Evolutionary conservation across 1,139 yeast genomes (phyloP), one percentile per base, ranked within the genome.

Genomic region (Lodderomyces pseudojiufengensis): DNA sequence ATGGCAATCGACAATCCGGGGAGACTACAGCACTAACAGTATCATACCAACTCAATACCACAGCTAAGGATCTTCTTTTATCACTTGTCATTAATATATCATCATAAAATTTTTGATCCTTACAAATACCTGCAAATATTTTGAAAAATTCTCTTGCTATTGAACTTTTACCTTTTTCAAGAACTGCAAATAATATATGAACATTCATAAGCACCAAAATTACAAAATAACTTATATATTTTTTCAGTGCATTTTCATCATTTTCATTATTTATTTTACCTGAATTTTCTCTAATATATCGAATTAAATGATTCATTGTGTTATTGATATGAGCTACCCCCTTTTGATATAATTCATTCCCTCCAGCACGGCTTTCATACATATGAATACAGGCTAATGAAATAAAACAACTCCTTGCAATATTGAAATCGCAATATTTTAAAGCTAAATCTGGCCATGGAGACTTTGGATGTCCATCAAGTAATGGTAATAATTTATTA

Each of bases 401-500:
- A 18, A 75, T 63, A 41, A 75, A 74, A 43, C 80, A 74, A 41
- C 76, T 69, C 40, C 76, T 59, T 1, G 80, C 80, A 29, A 74
- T 63, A 44, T 73, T 76, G 45, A 72, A 68, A 46, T 75, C 77
- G 44, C 80, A 75, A 46, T 75, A 73, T 36, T 70, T 66, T 40
- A 75, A 54, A 22, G 78, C 77, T 35, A 75, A 51, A 39, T 73
- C 75, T 0, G 80, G 80, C 79, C 79, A 73, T 2, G 80, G 80
- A 0, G 77, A 62, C 32, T 70, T 70, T 1, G 80, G 80, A 48
- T 73, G 79, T 0, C 78, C 77, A 51, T 75, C 80, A 15, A 75
- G 48, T 26, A 75, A 48, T 1, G 76, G 78, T 3, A 75, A 50
- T 22, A 75, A 57, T 43, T 71, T 69, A 43, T 71, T 68, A 51